A percentile compares a stretch with the other conserved stretches of the same genome.
Evolutionary conservation across 306 rosid genomes (phyloP).

Genomic region (Vigna mungo): DNA sequence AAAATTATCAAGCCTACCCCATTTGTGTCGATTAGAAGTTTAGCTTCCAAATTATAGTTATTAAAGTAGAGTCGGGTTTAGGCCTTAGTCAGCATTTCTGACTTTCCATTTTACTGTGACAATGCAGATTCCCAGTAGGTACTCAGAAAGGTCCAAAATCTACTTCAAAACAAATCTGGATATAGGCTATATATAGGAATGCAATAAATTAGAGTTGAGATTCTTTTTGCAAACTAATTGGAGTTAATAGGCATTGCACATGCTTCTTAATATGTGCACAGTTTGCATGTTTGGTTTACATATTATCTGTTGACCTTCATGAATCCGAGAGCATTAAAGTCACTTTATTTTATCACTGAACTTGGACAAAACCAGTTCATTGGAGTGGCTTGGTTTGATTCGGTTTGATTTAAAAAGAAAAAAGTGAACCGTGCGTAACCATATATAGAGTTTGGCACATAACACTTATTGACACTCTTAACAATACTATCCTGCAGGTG

Average conservation of each 20-base stretch:
- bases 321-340: background rate
- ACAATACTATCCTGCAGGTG: constrained; percentile 55
- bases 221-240: background rate
- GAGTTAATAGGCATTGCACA: background rate
- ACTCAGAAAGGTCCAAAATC: background rate
- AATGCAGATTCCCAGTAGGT: background rate
- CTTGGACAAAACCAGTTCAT: background rate
- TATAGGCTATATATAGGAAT: background rate
- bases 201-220: background rate
- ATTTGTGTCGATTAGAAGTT: background rate
- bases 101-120: background rate
- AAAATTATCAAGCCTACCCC: background rate
- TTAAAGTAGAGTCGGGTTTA: background rate
- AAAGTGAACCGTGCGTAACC: too few species aligned
- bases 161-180: background rate
- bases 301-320: background rate
- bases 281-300: background rate
- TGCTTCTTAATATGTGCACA: background rate
- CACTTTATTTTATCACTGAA: background rate
- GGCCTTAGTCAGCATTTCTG: constrained; percentile 10
- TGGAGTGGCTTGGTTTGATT: background rate
- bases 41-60: background rate
- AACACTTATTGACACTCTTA: too few species aligned
- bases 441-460: too few species aligned
- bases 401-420: background rate